phyloP scores from a whole-genome alignment of 140 eudicot genomes.

The Anethum foeniculum region DNA sequence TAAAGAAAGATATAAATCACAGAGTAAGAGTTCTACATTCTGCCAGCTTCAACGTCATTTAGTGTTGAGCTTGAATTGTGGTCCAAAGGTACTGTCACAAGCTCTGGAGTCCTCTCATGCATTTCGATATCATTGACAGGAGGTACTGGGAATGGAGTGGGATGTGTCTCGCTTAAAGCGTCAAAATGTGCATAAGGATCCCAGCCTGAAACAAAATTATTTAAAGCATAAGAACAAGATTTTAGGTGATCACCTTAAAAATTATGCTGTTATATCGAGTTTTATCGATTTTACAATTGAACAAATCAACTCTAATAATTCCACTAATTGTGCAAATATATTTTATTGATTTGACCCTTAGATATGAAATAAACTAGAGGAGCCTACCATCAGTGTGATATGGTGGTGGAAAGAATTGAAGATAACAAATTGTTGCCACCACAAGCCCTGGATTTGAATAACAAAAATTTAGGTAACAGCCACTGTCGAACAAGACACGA shows the following conservation, averaged over 20 bases:
- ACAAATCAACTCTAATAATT: neutral
- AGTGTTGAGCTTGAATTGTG: constrained; percentile 23
- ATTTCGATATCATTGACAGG: constrained; percentile 15
- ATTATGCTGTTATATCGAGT: neutral
- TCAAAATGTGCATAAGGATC: constrained; percentile 67
- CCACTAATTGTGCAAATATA: neutral
- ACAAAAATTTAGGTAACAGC: neutral
- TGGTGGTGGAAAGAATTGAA: constrained; percentile 88
- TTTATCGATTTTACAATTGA: neutral
- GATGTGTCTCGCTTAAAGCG: constrained; percentile 39
- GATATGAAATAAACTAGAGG: neutral
- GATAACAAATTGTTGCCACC: constrained; percentile 66
- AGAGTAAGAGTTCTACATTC: constrained; percentile 15
- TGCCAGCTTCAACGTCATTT: constrained; percentile 48
- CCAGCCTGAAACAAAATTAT: constrained; percentile 42
- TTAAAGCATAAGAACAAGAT: neutral
- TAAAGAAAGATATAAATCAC: neutral
- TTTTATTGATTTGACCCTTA: neutral
- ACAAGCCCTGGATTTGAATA: constrained; percentile 36
- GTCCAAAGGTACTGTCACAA: constrained; percentile 14
- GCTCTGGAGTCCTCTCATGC: constrained; percentile 10
- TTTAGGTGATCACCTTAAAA: neutral
- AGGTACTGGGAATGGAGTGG: constrained; percentile 14
- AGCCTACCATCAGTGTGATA: constrained; percentile 50
- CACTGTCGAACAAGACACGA: neutral